Conservation (phyloP, 805 yeast species). For the Wickerhamiella sergipiensis region DNA sequence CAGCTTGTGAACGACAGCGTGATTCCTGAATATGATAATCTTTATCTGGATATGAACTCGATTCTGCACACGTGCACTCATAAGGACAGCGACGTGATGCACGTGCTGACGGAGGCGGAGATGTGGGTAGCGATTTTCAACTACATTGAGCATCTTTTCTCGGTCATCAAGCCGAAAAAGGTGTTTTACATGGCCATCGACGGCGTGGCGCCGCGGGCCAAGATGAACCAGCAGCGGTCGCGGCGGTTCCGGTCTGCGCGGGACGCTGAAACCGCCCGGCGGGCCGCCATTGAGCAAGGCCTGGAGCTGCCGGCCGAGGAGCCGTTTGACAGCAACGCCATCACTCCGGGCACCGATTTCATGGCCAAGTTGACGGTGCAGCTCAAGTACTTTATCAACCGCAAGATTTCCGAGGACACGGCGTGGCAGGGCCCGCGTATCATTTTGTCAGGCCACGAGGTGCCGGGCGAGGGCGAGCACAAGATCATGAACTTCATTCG, state of each 20-base stretch:
- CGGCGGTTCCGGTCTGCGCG: slow-evolving; percentile 89
- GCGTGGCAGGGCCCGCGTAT: slow-evolving; percentile 72
- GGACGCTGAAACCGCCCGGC: slow-evolving; percentile 72
- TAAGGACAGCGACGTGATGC: slow-evolving; percentile 53
- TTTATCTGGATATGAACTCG: slow-evolving; percentile 95
- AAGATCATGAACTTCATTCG: slow-evolving; percentile 90
- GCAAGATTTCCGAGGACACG: slow-evolving; percentile 74
- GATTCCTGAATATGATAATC: slow-evolving; percentile 87
- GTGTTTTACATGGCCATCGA: slow-evolving; percentile 93
- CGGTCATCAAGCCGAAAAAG: slow-evolving; percentile 72
- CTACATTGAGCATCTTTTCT: slow-evolving; percentile 86
- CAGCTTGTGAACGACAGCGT: slow-evolving; percentile 70
- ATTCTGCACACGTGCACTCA: slow-evolving; percentile 88
- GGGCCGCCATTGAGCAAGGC: slow-evolving; percentile 62
- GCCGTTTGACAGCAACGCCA: slow-evolving; percentile 82
- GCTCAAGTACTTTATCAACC: slow-evolving; percentile 74
- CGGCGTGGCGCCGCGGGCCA: slow-evolving; percentile 98
- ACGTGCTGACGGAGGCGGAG: slow-evolving; percentile 70
- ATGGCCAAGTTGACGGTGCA: slow-evolving; percentile 80
- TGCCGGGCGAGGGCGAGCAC: slow-evolving; percentile 98
- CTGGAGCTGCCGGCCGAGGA: slow-evolving; percentile 65
- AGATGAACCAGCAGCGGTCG: slow-evolving; percentile 95
- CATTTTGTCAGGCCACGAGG: slow-evolving; percentile 84
- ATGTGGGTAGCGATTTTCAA: slow-evolving; percentile 86
- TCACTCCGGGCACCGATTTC: slow-evolving; percentile 94